Evolutionary conservation across 2,329 filamentous ascomycete genomes (phyloP), one percentile per base, ranked within the genome.

Genomic region (Exophiala lecanii-corni): DNA sequence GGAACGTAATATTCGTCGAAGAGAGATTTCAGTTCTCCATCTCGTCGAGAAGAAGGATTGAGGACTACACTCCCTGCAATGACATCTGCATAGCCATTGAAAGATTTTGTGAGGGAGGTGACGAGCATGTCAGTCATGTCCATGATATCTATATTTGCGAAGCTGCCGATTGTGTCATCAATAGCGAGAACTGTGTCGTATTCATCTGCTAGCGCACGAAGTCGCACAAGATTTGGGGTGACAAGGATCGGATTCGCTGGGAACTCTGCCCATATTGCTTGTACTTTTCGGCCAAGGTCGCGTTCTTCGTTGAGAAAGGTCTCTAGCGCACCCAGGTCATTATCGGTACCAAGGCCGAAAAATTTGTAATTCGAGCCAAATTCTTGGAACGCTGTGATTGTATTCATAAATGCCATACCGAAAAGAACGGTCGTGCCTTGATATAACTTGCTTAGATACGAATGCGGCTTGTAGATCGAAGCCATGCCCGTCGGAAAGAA

Each of bases 401-500:
- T 75, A 45, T 65, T 69, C 49, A 74, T 67, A 53, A 78, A 79
- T 2, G 72, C 59, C n/a, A 73, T 59, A 5, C 76, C 75, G 18
- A 79, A 63, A 9, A 73, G 59, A 5, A 71, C 65, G 4, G 66
- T 61, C 23, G 60, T 63, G 2, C 62, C 56, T 0, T 62, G 57
- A 2, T 64, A 60, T 20, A 63, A 53, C 18, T 57, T 53, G 2
- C 61, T 46, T 7, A 76, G 53, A 2, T 63, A 59, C 30, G 62
- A 61, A 25, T 70, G 70, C 2, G 66, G 47, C 17, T 66, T 59
- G 41, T 68, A 73, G 9, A 80, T 69, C 18, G 69, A 65, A 0
- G 69, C 69, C 75, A 79, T 79, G 18, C 76, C 76, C 0, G 72
- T 72, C 4, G 69, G 67, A 53, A 73, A 78, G 15, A 80, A 60